These are phyloP conservation scores for Fallopia convolvulus DNA, from an alignment of 148 eudicot genomes.

Conservation along the genomic window DNA sequence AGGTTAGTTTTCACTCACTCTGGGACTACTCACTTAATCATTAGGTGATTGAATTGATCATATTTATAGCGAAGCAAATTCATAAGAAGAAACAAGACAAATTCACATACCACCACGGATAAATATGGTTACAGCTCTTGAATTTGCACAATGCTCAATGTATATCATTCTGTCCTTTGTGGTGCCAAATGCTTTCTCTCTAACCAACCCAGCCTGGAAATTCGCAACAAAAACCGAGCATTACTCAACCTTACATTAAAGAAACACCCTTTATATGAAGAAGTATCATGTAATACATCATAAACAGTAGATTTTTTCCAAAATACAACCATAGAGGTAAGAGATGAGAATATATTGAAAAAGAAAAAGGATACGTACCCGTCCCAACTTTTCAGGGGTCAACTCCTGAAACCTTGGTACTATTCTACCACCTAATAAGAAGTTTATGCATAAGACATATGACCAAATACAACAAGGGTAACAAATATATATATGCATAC, in stretches of 20 bases:
- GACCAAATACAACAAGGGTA: not conserved
- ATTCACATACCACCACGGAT: slow-evolving; percentile 77
- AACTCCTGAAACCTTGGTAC: slow-evolving; percentile 96
- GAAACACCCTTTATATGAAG: no score
- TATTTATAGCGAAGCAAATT: not conserved
- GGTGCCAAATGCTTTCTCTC: slow-evolving; percentile 92
- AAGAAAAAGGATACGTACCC: slow-evolving; percentile 26
- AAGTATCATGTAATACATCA: no score
- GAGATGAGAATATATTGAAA: not conserved
- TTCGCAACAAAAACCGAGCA: not conserved
- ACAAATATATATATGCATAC: not conserved
- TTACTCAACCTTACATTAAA: not conserved
- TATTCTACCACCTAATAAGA: slow-evolving; percentile 80
- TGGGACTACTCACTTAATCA: not conserved
- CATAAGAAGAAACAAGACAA: not conserved
- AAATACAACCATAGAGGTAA: not conserved
- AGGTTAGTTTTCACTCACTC: not conserved
- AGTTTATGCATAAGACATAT: slow-evolving; percentile 7
- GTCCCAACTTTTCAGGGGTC: slow-evolving; percentile 83
- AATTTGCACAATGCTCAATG: slow-evolving; percentile 96
- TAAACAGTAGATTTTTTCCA: not conserved
- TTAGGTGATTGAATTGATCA: not conserved
- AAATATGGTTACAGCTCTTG: slow-evolving; percentile 91
- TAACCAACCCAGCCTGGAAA: slow-evolving; percentile 88
- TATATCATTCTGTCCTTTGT: slow-evolving; percentile 94